Evolutionary conservation across 352 stramenopile genomes (phyloP), one percentile per base, ranked within the genome.

Genomic region (Peronospora destructor): DNA sequence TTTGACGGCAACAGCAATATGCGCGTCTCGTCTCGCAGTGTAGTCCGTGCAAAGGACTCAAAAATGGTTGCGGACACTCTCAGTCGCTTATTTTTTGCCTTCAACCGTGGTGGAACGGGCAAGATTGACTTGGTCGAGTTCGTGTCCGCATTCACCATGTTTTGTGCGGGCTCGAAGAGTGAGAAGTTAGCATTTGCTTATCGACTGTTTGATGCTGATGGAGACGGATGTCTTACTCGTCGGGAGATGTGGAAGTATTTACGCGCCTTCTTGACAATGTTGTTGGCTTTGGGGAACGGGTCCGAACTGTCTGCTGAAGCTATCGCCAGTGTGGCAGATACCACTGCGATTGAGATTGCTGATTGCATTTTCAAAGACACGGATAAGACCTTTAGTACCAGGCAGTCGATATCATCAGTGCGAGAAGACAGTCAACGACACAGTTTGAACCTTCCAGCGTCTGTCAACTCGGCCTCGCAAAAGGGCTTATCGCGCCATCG

Each of bases 91-190:
- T 94, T 91, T 53, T 94, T 94, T 43, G 83, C 83, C 1, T 94
- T 91, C 55, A 94, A 94, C 34, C 80, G 83, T 23, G 74, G 76
- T 3, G 83, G 83, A 2, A 94, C 80, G 0, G 83, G 83, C 10
- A 87, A 87, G 47, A 89, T 94, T 34, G 83, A 94, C 45, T 48
- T 88, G 29, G 56, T 88, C 9, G 86, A 98, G 57, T 93, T 98
- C 19, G 86, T 97, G 46, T 94, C 87, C 25, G 92, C 91, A 13
- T 87, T 98, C 39, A 93, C 85, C 4, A 77, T 98, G 5, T 85
- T 98, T 19, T 97, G 82, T 42, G 87, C 79, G 3, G 95, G 94
- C 2, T 97, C 92, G 21, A 98, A 98, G 60, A 98, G 89, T 45
- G 87, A 92, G 32, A 98, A 98, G 48, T 76, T 98, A 0, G 85